A percentile compares a stretch with the other conserved stretches of the same genome.
phyloP scores from a whole-genome alignment of 2,329 filamentous ascomycete genomes.

The Botrytis paeoniae region DNA sequence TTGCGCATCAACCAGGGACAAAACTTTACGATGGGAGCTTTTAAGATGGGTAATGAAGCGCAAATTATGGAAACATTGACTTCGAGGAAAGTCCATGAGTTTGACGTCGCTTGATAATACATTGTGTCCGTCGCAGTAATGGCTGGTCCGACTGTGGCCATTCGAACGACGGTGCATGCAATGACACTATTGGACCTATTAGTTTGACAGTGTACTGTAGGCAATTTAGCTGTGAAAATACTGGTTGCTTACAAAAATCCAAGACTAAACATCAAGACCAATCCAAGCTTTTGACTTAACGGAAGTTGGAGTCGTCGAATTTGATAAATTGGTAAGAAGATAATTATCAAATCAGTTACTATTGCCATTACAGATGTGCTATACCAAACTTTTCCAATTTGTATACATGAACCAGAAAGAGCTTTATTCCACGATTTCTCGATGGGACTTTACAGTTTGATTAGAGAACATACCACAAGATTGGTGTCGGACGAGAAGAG shows the following conservation, averaged over 20 bases:
- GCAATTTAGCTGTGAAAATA: background rate
- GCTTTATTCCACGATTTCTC: conserved; percentile 19
- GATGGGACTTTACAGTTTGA: background rate
- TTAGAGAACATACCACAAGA: background rate
- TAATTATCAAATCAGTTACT: conserved; percentile 57
- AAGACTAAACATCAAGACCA: background rate
- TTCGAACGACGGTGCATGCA: background rate
- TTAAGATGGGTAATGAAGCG: conserved; percentile 38
- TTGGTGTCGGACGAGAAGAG: background rate
- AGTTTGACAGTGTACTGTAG: background rate
- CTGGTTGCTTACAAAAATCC: background rate
- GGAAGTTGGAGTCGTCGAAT: conserved; percentile 47
- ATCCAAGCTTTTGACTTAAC: background rate
- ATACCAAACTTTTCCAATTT: conserved; percentile 39
- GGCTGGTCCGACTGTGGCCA: background rate
- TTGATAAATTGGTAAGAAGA: conserved; percentile 46
- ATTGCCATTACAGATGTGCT: conserved; percentile 66
- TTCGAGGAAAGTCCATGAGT: conserved; percentile 38
- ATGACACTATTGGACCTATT: background rate
- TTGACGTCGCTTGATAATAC: conserved; percentile 45
- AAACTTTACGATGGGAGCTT: conserved; percentile 2
- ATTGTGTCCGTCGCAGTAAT: background rate
- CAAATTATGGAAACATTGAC: conserved; percentile 41
- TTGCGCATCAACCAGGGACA: conserved; percentile 10
- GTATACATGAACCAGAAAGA: conserved; percentile 14